Percentiles rank a stretch among this genome's conserved stretches.
Conservation (phyloP, 2,329 filamentous ascomycete species). For the Calonectria crousiana region DNA sequence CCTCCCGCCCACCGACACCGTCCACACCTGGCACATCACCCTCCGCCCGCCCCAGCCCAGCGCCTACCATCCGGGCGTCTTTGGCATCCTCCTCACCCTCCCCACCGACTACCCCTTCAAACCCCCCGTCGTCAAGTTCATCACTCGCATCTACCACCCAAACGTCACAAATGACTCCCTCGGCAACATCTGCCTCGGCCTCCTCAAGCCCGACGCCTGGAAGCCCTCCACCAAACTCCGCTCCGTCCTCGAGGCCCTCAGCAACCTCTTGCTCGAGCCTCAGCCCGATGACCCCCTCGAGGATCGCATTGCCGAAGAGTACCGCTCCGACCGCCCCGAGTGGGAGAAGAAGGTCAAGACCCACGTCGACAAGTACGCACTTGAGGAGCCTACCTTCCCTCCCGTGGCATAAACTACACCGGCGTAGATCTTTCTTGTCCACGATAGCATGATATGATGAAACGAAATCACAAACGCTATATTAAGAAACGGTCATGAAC, state of each 20-base stretch:
- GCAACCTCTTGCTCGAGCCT: constrained; percentile 81
- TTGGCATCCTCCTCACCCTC: constrained; percentile 78
- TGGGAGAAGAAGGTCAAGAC: constrained; percentile 81
- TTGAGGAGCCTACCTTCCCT: constrained; percentile 53
- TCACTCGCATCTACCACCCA: constrained; percentile 94
- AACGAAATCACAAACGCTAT: constrained; percentile 1
- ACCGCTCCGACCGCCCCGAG: constrained; percentile 72
- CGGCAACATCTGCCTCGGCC: constrained; percentile 86
- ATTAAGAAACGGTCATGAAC: neutral
- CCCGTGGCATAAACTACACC: constrained; percentile 24
- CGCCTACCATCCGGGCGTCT: constrained; percentile 74
- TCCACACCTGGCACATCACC: constrained; percentile 66
- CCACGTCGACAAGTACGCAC: constrained; percentile 83
- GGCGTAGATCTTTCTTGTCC: neutral
- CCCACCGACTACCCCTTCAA: constrained; percentile 92
- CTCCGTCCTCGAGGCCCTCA: constrained; percentile 81
- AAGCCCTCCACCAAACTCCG: constrained; percentile 86
- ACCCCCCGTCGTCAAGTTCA: constrained; percentile 82
- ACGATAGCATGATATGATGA: constrained; percentile 10
- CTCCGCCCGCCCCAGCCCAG: constrained; percentile 59
- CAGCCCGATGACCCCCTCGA: constrained; percentile 93
- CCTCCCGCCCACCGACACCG: constrained; percentile 60
- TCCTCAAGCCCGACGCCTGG: constrained; percentile 90
- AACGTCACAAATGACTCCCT: constrained; percentile 91
- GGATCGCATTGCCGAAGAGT: constrained; percentile 87